Evolutionary conservation across 176 grass and related monocot species (phyloP), one percentile per base, ranked within the genome.

Genomic region (Lolium rigidum): DNA sequence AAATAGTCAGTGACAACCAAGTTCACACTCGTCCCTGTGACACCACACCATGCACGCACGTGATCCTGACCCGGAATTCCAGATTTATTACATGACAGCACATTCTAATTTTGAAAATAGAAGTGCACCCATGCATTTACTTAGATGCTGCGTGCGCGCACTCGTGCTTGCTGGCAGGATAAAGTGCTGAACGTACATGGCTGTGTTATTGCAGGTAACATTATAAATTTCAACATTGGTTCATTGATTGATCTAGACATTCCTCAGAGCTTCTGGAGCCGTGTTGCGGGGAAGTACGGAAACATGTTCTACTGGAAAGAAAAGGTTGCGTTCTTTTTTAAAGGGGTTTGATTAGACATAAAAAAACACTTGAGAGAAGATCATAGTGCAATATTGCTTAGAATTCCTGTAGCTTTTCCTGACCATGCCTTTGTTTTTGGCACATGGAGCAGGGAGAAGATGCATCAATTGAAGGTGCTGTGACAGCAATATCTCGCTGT

Each of bases 251-350:
- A 98, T 94, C 82, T 98, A 50, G 93, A 95, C 9, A 82, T 98
- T 25, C 93, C 96, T 78, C 87, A 86, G 80, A 98, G 80, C 50
- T 98, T 98, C 50, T 98, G 96, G 95, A 98, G 89, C 86, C 93
- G 90, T 11, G 72, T 98, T 44, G 76, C 93, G 52, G 96, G 90
- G 81, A 98, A 98, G 77, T 95, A 94, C 24, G 96, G 96, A 1
- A 98, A 98, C 81, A 92, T 98, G 93, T 98, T 98, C 76, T 98
- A 94, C 64, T 98, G 93, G 93, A 98, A 98, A 98, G 96, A 98
- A 88, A 95, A 95, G 89, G 95, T 98, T 16, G 65, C 31, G 31
- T 35, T 35, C 31, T 35, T 2, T 35, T 35, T 35, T 35, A 35
- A 35, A 35, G 31, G 31, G 31, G 31, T 35, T 35, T 35, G 31